Evolutionary conservation across 164 flowering plant genomes (phyloP), one percentile per base, ranked within the genome.

Genomic region (Piper betle): DNA sequence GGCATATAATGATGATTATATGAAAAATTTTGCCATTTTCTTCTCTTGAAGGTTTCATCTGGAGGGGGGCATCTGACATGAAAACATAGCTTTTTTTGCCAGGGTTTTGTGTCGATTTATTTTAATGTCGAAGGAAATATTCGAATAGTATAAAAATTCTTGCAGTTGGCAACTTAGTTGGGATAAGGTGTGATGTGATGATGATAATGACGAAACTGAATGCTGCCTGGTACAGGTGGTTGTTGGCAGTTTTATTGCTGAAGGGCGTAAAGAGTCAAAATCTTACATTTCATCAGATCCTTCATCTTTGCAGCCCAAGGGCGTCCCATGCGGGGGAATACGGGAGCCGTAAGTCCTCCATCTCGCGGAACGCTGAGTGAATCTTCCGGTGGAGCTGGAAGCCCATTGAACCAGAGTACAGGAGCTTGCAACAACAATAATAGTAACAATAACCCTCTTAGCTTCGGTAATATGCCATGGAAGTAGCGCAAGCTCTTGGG

Each of bases 351-450:
- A 68, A 86, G 94, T 72, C 85, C 96, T 33, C 84, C 79, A 1
- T 84, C 93, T 3, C 80, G 77, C 4, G 97, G 95, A 59, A 81
- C 88, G 20, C 71, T 77, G 39, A 86, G 93, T 57, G 96, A 82
- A 64, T 91, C 96, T 1, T 91, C 97, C 17, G 96, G 90, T 54
- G 90, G 91, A n/a, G 78, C 85, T 9, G 88, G 84, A 4, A 91
- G 97, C 64, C 97, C 97, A 5, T 79, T 76, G 58, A 83, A 91
- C 76, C 89, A 80, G 56, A 83, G 82, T 73, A 66, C 79, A 0
- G 85, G 81, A 33, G 76, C 79, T 19, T 81, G 76, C 82, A 80
- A 77, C 52, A 85, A 80, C 78, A 78, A 53, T 64, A 55, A 55
- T 55, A 55, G 25, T 83, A 80, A 76, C 43, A 83, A 80, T 25